A percentile compares a stretch with the other conserved stretches of the same genome.
These are phyloP conservation scores for Elaeis oleifera DNA, from an alignment of 202 grass and related monocot genomes.

Conservation along the genomic window DNA sequence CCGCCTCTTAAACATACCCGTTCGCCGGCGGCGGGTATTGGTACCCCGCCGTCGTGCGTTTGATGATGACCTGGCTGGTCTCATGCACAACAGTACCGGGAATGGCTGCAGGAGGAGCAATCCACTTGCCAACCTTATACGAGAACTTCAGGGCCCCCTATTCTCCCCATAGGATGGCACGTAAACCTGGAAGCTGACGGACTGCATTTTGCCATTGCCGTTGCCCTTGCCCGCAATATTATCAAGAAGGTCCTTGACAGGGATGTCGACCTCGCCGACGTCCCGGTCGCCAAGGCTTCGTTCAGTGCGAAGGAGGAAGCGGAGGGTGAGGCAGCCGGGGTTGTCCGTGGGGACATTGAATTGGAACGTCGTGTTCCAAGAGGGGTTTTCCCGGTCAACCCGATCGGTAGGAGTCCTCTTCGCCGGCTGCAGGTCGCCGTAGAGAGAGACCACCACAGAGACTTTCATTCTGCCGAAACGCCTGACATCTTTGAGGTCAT, in stretches of 20 bases:
- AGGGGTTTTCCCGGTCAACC: constrained; percentile 37
- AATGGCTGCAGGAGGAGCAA: background rate
- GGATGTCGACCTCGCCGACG: constrained; percentile 55
- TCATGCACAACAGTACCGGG: background rate
- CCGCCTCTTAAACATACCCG: too few relatives aligned
- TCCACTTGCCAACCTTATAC: constrained; percentile 33
- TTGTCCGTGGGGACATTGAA: constrained; percentile 32
- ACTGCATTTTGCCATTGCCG: constrained; percentile 4
- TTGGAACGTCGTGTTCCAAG: constrained; percentile 41
- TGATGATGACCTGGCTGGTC: constrained; percentile 32
- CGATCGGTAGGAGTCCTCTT: constrained; percentile 47
- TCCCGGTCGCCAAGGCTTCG: constrained; percentile 52
- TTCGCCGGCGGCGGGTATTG: constrained; percentile 3
- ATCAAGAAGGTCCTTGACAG: constrained; percentile 31
- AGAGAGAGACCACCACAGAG: constrained; percentile 44
- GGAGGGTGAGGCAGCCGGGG: constrained; percentile 18
- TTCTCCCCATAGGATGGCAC: constrained; percentile 31
- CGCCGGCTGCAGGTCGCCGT: constrained; percentile 21
- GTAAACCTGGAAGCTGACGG: constrained; percentile 45
- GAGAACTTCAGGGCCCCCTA: constrained; percentile 42
- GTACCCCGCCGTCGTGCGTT: too few relatives aligned
- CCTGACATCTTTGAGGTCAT: constrained; percentile 52
- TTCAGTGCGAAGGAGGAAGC: constrained; percentile 53
- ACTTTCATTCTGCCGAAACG: constrained; percentile 47
- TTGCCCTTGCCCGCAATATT: background rate